phyloP scores from a whole-genome alignment of 192 early-diverging fungal species.

The Tieghemiomyces parasiticus region DNA sequence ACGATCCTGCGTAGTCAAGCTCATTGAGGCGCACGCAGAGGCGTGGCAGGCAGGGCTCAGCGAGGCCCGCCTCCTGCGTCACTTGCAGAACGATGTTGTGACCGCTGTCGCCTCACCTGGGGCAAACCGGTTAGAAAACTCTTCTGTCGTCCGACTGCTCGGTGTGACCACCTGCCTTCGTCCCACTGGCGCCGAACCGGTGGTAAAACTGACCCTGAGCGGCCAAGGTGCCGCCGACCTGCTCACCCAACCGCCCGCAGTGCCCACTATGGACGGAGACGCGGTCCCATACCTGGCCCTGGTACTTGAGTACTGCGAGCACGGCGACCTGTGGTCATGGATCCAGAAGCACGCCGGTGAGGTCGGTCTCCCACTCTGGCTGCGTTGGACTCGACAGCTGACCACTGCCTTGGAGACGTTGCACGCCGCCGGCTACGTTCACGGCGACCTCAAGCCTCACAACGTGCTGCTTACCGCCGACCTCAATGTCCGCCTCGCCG shows the following conservation, averaged over 20 bases:
- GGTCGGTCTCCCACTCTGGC: slow-evolving; percentile 23
- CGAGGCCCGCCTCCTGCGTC: slow-evolving; percentile 1
- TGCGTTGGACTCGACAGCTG: slow-evolving; percentile 38
- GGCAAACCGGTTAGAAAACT: neutral
- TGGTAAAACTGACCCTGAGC: too few relatives aligned
- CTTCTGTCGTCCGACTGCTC: neutral
- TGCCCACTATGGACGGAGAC: too few relatives aligned
- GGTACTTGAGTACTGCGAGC: slow-evolving; percentile 37
- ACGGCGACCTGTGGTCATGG: slow-evolving; percentile 40
- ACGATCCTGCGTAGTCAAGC: slow-evolving; percentile 6
- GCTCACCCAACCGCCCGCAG: neutral
- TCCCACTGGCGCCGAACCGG: too few relatives aligned
- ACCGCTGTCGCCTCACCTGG: neutral
- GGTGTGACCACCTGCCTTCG: slow-evolving; percentile 2
- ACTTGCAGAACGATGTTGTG: neutral
- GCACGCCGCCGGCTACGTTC: slow-evolving; percentile 30
- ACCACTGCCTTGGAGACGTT: slow-evolving; percentile 31
- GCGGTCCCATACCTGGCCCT: slow-evolving; percentile 33
- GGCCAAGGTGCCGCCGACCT: too few relatives aligned
- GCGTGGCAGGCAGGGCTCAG: slow-evolving; percentile 5
- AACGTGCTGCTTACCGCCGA: slow-evolving; percentile 33
- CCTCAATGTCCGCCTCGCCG: slow-evolving; percentile 27
- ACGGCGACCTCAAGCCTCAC: slow-evolving; percentile 46
- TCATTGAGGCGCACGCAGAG: neutral
- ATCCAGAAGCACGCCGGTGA: slow-evolving; percentile 24